These are phyloP conservation scores for Diutina rugosa DNA, from an alignment of 1,139 yeast genomes.

Conservation along the genomic window DNA sequence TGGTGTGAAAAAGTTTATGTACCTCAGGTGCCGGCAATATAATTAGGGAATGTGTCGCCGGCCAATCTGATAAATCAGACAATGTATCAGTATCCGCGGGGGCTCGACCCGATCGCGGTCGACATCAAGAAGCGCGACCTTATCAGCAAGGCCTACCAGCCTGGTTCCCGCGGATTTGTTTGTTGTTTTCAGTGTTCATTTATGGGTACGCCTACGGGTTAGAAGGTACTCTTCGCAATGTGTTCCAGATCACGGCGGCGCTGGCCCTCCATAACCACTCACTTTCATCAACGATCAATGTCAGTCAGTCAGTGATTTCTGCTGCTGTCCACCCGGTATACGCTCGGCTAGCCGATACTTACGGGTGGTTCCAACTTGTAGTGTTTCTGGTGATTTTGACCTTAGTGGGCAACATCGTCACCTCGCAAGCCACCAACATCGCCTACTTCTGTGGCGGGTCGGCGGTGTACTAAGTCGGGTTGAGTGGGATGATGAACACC, in stretches of 20 bases:
- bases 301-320: slow-evolving; percentile 49
- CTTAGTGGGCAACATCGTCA: slow-evolving; percentile 57
- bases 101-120: neutral
- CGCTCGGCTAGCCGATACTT: slow-evolving; percentile 58
- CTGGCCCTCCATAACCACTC: slow-evolving; percentile 45
- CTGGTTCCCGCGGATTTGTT: slow-evolving; percentile 14
- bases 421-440: slow-evolving; percentile 54
- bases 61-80: neutral
- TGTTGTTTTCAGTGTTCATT: slow-evolving; percentile 40
- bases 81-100: neutral
- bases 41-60: too few relatives aligned
- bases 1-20: too few relatives aligned
- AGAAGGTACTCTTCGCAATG: slow-evolving; percentile 40
- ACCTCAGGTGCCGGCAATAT: too few relatives aligned
- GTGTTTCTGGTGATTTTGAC: slow-evolving; percentile 45
- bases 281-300: slow-evolving; percentile 50
- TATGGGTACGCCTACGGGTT: slow-evolving; percentile 59
- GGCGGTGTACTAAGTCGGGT: neutral
- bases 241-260: slow-evolving; percentile 36
- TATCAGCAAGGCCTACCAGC: slow-evolving; percentile 16
- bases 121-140: slow-evolving; percentile 24
- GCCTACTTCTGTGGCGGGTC: slow-evolving; percentile 15
- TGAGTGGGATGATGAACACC: neutral
- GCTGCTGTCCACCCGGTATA: slow-evolving; percentile 63
- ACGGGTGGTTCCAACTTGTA: slow-evolving; percentile 53